These are phyloP conservation scores for Verbena officinalis DNA, from an alignment of 257 asterid species.

Conservation along the genomic window DNA sequence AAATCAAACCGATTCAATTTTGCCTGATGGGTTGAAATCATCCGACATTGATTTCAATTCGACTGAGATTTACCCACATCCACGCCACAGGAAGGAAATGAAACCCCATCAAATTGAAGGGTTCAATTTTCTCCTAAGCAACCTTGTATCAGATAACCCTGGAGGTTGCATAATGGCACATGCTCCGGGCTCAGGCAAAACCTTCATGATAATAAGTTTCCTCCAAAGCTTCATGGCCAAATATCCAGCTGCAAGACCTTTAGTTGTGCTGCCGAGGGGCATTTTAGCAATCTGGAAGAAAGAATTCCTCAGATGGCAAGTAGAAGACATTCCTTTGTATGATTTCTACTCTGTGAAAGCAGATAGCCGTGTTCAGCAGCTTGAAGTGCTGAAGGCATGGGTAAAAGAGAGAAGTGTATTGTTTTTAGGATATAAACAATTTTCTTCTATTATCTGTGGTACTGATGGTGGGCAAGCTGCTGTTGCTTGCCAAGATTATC, in stretches of 20 bases:
- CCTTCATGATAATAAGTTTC: slow-evolving; percentile 96
- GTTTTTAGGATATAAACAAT: slow-evolving; percentile 88
- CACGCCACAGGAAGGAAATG: slow-evolving; percentile 92
- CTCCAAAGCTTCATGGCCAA: slow-evolving; percentile 97
- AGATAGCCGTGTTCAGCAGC: slow-evolving; percentile 80
- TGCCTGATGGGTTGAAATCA: slow-evolving; percentile 49
- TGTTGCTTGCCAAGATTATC: slow-evolving; percentile 61
- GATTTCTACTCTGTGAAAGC: slow-evolving; percentile 94
- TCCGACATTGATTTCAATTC: slow-evolving; percentile 50
- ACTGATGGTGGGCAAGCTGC: slow-evolving; percentile 50
- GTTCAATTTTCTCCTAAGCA: slow-evolving; percentile 85
- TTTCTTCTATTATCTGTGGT: slow-evolving; percentile 79
- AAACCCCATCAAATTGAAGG: slow-evolving; percentile 98
- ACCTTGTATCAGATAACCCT: slow-evolving; percentile 81
- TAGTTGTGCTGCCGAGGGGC: slow-evolving; percentile 94
- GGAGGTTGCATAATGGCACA: slow-evolving; percentile 99
- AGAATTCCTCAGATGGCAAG: slow-evolving; percentile 91
- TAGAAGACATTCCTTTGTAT: slow-evolving; percentile 71
- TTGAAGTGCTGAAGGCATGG: slow-evolving; percentile 86
- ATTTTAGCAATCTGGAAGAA: slow-evolving; percentile 83
- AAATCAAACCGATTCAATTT: slow-evolving; percentile 47
- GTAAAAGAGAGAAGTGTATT: slow-evolving; percentile 67
- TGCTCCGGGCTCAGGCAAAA: slow-evolving; percentile 98
- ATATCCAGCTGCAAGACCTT: slow-evolving; percentile 85
- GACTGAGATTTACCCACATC: slow-evolving; percentile 84